Evolutionary conservation across 2,329 filamentous ascomycete genomes (phyloP).

Genomic region (Lomentospora prolificans): DNA sequence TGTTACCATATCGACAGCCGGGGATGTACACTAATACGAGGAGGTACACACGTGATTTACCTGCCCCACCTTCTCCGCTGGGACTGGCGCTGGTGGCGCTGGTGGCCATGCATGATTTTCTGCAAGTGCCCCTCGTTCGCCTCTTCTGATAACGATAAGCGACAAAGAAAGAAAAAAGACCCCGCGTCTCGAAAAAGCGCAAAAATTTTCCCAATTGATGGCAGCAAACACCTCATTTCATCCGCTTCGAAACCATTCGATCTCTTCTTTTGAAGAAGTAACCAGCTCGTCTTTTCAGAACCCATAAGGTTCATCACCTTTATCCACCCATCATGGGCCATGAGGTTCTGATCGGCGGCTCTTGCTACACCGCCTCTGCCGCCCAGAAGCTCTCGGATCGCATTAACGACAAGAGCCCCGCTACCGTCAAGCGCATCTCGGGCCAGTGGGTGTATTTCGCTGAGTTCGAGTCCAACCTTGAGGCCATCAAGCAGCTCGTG

Average conservation of each 20-base stretch:
- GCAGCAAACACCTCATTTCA: background rate
- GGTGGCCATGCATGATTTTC: too few relatives aligned
- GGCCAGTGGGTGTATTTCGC: conserved; percentile 59
- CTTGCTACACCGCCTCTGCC: conserved; percentile 1
- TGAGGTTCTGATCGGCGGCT: background rate
- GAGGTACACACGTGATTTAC: too few relatives aligned
- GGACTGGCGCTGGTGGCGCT: too few relatives aligned
- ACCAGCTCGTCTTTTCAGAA: background rate
- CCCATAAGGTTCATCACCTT: background rate
- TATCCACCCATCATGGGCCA: background rate
- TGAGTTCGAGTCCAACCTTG: conserved; percentile 40
- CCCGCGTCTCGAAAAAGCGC: background rate
- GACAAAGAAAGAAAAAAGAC: background rate
- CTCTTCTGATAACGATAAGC: background rate
- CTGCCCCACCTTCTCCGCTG: too few relatives aligned
- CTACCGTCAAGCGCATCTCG: conserved; percentile 35
- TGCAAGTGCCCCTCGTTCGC: background rate
- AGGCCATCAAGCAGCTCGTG: conserved; percentile 32
- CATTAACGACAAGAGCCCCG: conserved; percentile 15
- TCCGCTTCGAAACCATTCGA: background rate
- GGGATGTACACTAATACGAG: too few relatives aligned
- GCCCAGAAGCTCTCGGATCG: conserved; percentile 3
- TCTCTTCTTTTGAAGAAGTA: background rate
- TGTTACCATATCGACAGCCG: too few relatives aligned
- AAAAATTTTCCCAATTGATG: background rate